Percentiles rank a stretch among this genome's conserved stretches.
phyloP scores from a whole-genome alignment of 371 early-diverging fungal genomes.

The Saksenaea vasiformis region DNA sequence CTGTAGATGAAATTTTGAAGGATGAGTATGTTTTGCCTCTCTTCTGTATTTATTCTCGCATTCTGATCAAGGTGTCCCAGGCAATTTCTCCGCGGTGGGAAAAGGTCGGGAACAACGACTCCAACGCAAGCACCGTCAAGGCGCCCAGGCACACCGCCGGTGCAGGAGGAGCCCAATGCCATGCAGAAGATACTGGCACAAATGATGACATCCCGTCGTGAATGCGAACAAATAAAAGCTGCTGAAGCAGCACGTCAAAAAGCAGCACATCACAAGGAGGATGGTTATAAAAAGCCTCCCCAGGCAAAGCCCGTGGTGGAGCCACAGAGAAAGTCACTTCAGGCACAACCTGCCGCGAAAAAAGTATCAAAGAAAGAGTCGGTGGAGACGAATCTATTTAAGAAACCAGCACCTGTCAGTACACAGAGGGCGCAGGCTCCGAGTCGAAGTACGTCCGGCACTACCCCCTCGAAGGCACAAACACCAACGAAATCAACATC shows the following conservation, averaged over 20 bases:
- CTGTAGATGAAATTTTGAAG: constrained; percentile 12
- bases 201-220: neutral
- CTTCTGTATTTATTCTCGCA: neutral
- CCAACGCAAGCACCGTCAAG: neutral
- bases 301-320: neutral
- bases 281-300: neutral
- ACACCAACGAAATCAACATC: neutral
- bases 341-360: neutral
- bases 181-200: constrained; percentile 1
- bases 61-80: neutral
- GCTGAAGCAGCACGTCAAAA: neutral
- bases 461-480: neutral
- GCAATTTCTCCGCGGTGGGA: neutral
- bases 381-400: neutral
- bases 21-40: constrained; percentile 12
- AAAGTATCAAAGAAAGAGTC: neutral
- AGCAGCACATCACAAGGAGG: neutral
- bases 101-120: constrained; percentile 2
- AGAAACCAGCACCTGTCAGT: neutral
- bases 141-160: neutral
- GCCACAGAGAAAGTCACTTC: neutral
- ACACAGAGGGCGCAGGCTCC: neutral
- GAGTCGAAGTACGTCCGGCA: neutral
- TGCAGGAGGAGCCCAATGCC: constrained; percentile 3
- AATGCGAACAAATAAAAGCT: neutral